These are phyloP conservation scores for Suhomyces taliae DNA, from an alignment of 1,139 yeast species.

Conservation along the genomic window DNA sequence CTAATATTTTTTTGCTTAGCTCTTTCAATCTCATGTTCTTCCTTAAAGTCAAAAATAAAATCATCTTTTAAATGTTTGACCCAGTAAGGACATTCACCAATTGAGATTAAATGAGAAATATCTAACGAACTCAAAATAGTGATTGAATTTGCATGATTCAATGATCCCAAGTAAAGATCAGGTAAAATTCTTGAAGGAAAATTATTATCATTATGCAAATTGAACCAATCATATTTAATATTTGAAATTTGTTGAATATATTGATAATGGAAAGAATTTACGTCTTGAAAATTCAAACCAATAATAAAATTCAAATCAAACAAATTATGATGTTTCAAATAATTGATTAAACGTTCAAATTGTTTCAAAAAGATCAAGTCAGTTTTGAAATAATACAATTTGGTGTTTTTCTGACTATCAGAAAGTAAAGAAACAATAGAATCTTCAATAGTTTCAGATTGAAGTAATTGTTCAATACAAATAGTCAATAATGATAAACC, in stretches of 20 bases:
- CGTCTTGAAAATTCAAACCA: conserved; percentile 12
- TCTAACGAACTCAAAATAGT: conserved; percentile 28
- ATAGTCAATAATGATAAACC: conserved; percentile 36
- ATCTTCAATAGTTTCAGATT: conserved; percentile 21
- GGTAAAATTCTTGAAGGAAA: conserved; percentile 37
- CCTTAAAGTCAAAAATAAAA: conserved; percentile 22
- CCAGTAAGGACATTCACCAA: conserved; percentile 43
- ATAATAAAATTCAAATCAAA: conserved; percentile 5
- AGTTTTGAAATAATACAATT: conserved; percentile 33
- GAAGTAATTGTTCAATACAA: conserved; percentile 14
- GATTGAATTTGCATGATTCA: conserved; percentile 36
- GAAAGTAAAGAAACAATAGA: conserved; percentile 15
- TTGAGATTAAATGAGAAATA: conserved; percentile 31
- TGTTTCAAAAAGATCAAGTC: conserved; percentile 35
- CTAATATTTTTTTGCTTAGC: conserved; percentile 8
- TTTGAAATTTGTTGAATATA: conserved; percentile 5
- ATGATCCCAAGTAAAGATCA: conserved; percentile 36
- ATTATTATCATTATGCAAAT: conserved; percentile 33
- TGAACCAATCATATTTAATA: conserved; percentile 35
- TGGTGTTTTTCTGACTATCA: conserved; percentile 15
- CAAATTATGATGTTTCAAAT: conserved; percentile 16
- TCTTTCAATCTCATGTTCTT: conserved; percentile 5
- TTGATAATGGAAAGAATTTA: conserved; percentile 12
- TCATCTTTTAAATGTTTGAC: conserved; percentile 20
- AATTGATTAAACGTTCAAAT: conserved; percentile 32